phyloP scores from a whole-genome alignment of 139 green algal genomes.

The Spirogloea muscicola region DNA sequence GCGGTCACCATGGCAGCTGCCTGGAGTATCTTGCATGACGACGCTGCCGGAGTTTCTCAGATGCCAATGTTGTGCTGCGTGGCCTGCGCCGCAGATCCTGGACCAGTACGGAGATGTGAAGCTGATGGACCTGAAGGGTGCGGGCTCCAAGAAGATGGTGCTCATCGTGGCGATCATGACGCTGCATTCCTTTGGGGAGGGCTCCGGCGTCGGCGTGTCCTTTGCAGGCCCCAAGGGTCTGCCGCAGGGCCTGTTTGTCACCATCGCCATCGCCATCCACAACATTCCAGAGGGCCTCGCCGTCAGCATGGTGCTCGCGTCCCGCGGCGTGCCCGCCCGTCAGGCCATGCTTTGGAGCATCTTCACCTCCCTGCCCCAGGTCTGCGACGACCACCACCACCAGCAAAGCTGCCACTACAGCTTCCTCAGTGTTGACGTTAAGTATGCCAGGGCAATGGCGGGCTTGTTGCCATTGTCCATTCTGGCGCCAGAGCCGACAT shows the following conservation, averaged over 20 bases:
- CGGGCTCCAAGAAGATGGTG: conserved; percentile 72
- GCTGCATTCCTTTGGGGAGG: conserved; percentile 91
- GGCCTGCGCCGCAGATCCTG: conserved; percentile 79
- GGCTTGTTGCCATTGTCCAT: too few species aligned
- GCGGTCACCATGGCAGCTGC: too few species aligned
- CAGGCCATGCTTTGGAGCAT: conserved; percentile 80
- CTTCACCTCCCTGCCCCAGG: conserved; percentile 69
- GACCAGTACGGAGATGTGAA: conserved; percentile 50
- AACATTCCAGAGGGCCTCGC: conserved; percentile 97
- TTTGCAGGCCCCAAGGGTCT: conserved; percentile 76
- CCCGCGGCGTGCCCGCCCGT: conserved; percentile 64
- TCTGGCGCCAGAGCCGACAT: too few species aligned
- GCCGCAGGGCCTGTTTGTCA: conserved; percentile 83
- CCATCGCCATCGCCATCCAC: conserved; percentile 92
- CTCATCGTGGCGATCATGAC: conserved; percentile 96
- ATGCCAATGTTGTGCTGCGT: too few species aligned
- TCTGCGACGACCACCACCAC: too few species aligned
- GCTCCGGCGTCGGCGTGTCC: conserved; percentile 86
- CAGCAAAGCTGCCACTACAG: too few species aligned
- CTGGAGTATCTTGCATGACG: too few species aligned
- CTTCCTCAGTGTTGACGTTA: too few species aligned
- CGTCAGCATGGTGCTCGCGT: conserved; percentile 84
- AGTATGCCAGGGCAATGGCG: too few species aligned
- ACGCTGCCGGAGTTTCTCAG: too few species aligned
- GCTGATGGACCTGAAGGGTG: conserved; percentile 73